phyloP scores from a whole-genome alignment of 345 rosid species.

The Eucalyptus cladocalyx region DNA sequence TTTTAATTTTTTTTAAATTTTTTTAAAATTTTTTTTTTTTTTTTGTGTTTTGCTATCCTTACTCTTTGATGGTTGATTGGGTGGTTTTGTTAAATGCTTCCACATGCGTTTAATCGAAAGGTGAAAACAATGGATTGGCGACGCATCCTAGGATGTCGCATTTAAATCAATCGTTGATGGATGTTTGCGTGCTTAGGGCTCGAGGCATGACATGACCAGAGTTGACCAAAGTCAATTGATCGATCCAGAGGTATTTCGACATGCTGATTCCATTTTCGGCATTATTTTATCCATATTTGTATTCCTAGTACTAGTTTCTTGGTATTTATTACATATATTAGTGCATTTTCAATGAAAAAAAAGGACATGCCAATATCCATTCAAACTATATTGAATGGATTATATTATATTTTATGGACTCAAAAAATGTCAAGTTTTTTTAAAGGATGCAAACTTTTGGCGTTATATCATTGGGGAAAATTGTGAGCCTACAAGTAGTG shows the following conservation, averaged over 20 bases:
- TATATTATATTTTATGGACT: neutral
- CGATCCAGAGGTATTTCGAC: fast-evolving
- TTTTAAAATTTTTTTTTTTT: too few species aligned
- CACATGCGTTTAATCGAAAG: fast-evolving
- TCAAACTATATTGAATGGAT: neutral
- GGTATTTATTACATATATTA: neutral
- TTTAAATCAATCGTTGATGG: fast-evolving
- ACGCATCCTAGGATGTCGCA: fast-evolving
- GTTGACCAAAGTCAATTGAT: neutral
- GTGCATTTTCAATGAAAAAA: neutral
- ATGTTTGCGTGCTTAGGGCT: fast-evolving
- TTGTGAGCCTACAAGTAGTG: fast-evolving
- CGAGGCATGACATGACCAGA: neutral
- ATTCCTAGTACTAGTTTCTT: neutral
- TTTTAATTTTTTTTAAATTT: fast-evolving
- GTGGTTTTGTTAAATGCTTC: too few species aligned
- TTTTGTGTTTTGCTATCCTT: too few species aligned
- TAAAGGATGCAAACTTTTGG: neutral
- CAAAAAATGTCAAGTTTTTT: neutral
- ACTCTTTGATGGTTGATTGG: too few species aligned
- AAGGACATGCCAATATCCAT: neutral
- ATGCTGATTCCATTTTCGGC: neutral
- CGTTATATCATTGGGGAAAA: neutral
- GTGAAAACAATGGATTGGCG: fast-evolving
- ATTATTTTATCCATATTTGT: neutral